Percentiles rank a stretch among this genome's conserved stretches.
phyloP scores from a whole-genome alignment of 2,329 filamentous ascomycete species.

The Aspergillus fijiensis region DNA sequence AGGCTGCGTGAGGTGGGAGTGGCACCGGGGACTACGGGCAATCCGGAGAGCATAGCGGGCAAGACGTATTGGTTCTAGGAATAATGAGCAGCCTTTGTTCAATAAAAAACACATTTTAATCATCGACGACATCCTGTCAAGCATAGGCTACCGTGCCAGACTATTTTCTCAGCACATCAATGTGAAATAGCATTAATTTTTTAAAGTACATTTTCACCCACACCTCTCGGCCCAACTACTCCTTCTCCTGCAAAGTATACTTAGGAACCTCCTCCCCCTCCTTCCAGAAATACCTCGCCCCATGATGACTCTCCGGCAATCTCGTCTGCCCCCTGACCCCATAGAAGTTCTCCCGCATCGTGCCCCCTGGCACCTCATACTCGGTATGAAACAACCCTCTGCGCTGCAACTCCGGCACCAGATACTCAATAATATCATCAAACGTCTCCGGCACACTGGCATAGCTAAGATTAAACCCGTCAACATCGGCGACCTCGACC shows the following conservation, averaged over 20 bases:
- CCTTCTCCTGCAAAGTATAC: conserved; percentile 26
- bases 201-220: no score
- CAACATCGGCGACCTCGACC: conserved; percentile 35
- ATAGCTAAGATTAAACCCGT: conserved; percentile 39
- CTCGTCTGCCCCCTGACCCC: conserved; percentile 31
- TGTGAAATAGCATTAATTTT: no score
- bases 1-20: no score
- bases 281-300: conserved; percentile 38
- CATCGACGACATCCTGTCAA: no score
- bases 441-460: conserved; percentile 37
- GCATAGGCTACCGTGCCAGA: no score
- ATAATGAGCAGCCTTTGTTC: no score
- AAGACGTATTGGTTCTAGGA: no score
- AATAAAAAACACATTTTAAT: no score
- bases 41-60: no score
- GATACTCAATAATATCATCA: conserved; percentile 34
- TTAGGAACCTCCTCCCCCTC: conserved; percentile 34
- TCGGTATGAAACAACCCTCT: conserved; percentile 42
- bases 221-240: background rate
- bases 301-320: conserved; percentile 37
- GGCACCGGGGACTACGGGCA: no score
- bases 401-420: conserved; percentile 35
- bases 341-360: conserved; percentile 42
- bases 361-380: conserved; percentile 38
- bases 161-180: no score